Base-by-base conservation (phyloP, 768 basidiomycete species). In the Nidula microcarpa region DNA sequence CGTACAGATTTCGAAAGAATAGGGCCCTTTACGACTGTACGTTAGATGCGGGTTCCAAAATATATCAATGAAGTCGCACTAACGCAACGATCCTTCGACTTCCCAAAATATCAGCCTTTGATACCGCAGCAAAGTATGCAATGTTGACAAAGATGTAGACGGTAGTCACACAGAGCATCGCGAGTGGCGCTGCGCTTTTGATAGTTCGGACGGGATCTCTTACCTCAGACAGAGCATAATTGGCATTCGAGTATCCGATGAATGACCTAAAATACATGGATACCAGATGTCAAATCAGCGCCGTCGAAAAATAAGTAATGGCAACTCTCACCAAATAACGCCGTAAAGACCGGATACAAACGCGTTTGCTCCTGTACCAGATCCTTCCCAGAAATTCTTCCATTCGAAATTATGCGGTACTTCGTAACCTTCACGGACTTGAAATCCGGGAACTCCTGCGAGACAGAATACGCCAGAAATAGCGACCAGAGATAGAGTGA, bases 1-100 rank as follows among this genome's bases (percentile, higher is more conserved):
- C 89, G 63, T 81, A 90, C 6, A 91, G 63, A 65, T 87, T 86
- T 47, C 87, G 75, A 62, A 91, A 91, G 68, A 87, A 90, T 33
- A 89, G 63, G 0, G 87, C 86, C 2, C 84, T 86, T 55, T 17
- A 34, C 55, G 1, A 5, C 46, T 6, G 23, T 10, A 46, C 13
- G 13, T n/a, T 14, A 30, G 30, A 57, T 35, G n/a, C 7, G 35
- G 23, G 47, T 45, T 13, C 33, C 17, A 50, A 23, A 3, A 39
- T 14, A 47, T 47, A 16, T 37, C 33, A n/a, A 2, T 1, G 4
- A 35, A 50, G 5, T 18, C 33, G 47, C 3, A 68, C 84, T 61
- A 58, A 85, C 85, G 86, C 89, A n/a, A 86, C 79, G 49, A 88
- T 84, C 16, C 80, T 73, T 2, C 80, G 75, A 37, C 86, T 84